Evolutionary conservation across 2,329 filamentous ascomycete species (phyloP), one percentile per base, ranked within the genome.

Genomic region (Verticillium albo-atrum): DNA sequence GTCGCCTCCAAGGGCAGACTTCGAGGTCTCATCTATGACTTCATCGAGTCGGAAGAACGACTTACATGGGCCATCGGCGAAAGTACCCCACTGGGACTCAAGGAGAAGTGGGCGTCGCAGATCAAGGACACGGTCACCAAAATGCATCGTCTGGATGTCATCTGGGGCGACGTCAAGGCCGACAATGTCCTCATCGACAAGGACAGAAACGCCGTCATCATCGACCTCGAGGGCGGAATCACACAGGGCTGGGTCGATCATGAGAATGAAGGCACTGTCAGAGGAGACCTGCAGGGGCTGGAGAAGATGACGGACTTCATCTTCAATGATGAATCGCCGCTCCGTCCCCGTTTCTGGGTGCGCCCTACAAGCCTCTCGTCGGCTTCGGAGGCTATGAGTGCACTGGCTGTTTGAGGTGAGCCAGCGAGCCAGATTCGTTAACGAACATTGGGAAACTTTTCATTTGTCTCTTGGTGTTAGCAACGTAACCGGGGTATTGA

Each of bases 91-190:
- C n/a, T 25, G 23, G n/a, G 7, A 23, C n/a, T 50, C 10, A n/a
- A 62, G 54, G 54, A 57, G 62, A 56, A 28, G 17, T 67, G 64
- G 67, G 59, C 34, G 28, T 32, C 53, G 4, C 66, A 70, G 59
- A 62, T 69, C 27, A 30, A 34, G 10, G 55, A 57, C 4, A 61
- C 61, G 2, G 47, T 68, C 17, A n/a, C 57, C 26, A 27, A 56
- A 17, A 62, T 69, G 4, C 67, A 68, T 54, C 27, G 34, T 3
- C 27, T 50, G 23, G 66, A 62, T 6, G 64, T 71, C 25, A 56
- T 66, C 30, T 72, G 70, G 68, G 70, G 70, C 14, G 70, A 71
- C 62, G 70, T 57, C 4, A 72, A 72, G 58, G 61, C 67, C 6
- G 65, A 66, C n/a, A 71, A 72, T 58, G 61, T 71, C 25, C 56